Base-by-base conservation (phyloP, 139 green algal genomes). In the Edaphochlamys debaryana region DNA sequence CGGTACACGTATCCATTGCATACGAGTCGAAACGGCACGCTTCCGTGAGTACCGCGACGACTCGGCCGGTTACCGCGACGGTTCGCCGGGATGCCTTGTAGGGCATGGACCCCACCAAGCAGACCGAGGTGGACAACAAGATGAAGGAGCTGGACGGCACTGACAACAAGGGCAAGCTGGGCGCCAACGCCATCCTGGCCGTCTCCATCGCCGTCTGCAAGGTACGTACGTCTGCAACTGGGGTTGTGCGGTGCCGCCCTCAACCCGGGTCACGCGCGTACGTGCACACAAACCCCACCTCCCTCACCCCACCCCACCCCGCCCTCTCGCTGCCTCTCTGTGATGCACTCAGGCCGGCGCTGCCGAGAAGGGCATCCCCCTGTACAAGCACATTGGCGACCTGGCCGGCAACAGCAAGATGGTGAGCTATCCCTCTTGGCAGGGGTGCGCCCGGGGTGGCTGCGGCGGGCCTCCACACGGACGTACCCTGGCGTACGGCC, bases 161-260 rank as follows among this genome's bases (percentile, higher is more conserved):
- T 36, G 86, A 94, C 67, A 99, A 99, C 95, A 99, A 99, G 94
- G 93, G 89, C 82, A 98, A 96, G 88, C 92, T 99, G 78, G 98
- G 98, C 11, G 98, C 98, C 78, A 99, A 99, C 85, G 98, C 97
- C 66, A 99, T 99, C 87, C 92, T 99, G 75, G 98, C 96, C 1
- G 97, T 99, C 13, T 99, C 97, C 54, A 94, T 99, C 87, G 98
- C 98, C 22, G 90, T 97, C 1, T 93, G 86, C 84, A 97, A 97
- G 87, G 96, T 92, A 50, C 6, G 87, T 11, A n/a, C n/a, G n/a
- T 30, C 37, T 15, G 15, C 50, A 13, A 58, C 13, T 13, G 50
- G 17, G 50, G n/a, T n/a, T n/a, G n/a, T n/a, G n/a, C n/a, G n/a
- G n/a, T n/a, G n/a, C n/a, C n/a, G n/a, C n/a, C n/a, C n/a, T n/a